These are phyloP conservation scores for Neurospora africana DNA, from an alignment of 495 filamentous ascomycete genomes.

Conservation along the genomic window DNA sequence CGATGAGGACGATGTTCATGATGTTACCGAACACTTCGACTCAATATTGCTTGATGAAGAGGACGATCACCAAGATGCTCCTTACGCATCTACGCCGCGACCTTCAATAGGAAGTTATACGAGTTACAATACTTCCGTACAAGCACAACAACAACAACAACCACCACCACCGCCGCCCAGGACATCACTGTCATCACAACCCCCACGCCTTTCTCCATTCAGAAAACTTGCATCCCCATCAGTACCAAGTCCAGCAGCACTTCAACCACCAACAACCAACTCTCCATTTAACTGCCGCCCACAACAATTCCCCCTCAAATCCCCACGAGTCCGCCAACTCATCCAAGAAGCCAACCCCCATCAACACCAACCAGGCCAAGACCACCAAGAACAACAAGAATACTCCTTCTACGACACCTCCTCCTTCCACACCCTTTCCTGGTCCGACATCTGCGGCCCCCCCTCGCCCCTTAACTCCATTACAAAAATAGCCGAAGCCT, in stretches of 20 bases:
- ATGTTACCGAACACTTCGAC: background rate
- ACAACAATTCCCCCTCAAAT: background rate
- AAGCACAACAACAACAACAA: background rate
- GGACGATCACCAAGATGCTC: background rate
- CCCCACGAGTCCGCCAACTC: background rate
- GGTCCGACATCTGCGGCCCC: conserved; percentile 36
- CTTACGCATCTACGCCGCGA: background rate
- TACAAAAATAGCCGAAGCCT: conserved; percentile 58
- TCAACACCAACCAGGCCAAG: background rate
- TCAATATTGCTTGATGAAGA: background rate
- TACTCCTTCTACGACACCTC: conserved; percentile 1
- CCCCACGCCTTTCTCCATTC: background rate
- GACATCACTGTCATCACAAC: background rate
- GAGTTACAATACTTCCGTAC: background rate
- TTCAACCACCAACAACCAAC: background rate
- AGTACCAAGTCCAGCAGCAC: background rate
- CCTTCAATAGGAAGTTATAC: background rate
- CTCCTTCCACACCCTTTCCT: conserved; percentile 31
- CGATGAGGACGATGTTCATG: background rate
- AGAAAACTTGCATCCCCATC: background rate
- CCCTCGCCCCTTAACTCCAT: conserved; percentile 34
- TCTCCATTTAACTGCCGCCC: background rate
- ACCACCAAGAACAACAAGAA: background rate
- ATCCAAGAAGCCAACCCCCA: background rate
- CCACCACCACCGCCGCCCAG: background rate